Base-by-base conservation (phyloP, 2,329 filamentous ascomycete genomes). In the Fusarium equiseti region DNA sequence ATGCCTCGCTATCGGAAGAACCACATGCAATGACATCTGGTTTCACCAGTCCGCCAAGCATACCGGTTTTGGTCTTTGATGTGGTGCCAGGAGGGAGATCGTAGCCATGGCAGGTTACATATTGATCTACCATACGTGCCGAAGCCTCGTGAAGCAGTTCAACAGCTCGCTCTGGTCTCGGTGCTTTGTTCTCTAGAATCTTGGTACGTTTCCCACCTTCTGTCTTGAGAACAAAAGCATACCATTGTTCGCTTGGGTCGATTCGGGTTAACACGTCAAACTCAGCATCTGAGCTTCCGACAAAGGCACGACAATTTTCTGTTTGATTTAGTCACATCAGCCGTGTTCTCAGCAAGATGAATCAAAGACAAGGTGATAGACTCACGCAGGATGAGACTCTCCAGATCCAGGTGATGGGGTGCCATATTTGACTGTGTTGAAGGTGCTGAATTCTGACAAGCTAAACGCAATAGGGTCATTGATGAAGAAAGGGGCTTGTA, bases 111-210 rank as follows among this genome's bases (percentile, higher is more conserved):
- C 73, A 72, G n/a, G 63, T 43, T 56, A 81, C 76, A 68, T 68
- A 70, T 46, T 67, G 64, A 60, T 77, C 67, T 44, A 81, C 78
- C n/a, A 78, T 79, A 44, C 80, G 78, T n/a, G 81, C 81, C 12
- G 81, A 81, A 63, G 77, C 79, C 48, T 71, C 62, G 62, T 82
- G 79, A n/a, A 84, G 79, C 18, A 75, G 62, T 53, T 79, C 77
- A 8, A 83, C 70, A 12, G 81, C 81, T 6, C 76, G 76, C 24
- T 76, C 59, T 10, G 77, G 60, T 18, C 77, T 76, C 18, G 62
- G 48, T 9, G 73, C 79, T 3, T 77, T 68, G 22, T 78, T 80
- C n/a, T 77, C 77, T 12, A 83, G 69, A 16, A 80, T 64, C 20
- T 71, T 75, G 27, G 71, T 71, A 15, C 78, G 77, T 31, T 68